Conservation (phyloP, 306 rosid genomes). For the Abrus pulchellus region DNA sequence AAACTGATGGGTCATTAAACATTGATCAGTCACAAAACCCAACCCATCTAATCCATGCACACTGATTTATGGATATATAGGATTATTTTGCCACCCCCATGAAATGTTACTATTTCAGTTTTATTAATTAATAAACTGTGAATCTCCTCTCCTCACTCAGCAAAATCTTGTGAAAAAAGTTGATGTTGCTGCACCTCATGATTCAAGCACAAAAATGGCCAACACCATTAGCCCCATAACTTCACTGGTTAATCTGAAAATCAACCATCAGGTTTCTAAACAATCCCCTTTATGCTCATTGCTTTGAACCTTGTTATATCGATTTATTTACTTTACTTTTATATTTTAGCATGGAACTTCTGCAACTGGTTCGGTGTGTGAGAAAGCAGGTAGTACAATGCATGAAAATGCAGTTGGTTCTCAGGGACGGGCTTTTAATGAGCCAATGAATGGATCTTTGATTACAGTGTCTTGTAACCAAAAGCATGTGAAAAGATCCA, state of each 20-base stretch:
- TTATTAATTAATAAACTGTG: constrained; percentile 38
- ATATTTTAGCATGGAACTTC: constrained; percentile 60
- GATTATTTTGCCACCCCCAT: background rate
- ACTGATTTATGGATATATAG: background rate
- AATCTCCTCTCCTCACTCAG: constrained; percentile 39
- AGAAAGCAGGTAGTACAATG: constrained; percentile 31
- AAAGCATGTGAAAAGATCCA: constrained; percentile 56
- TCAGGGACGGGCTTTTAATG: constrained; percentile 45
- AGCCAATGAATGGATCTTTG: constrained; percentile 45
- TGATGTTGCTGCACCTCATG: constrained; percentile 37
- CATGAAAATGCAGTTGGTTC: constrained; percentile 48
- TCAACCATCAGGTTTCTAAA: constrained; percentile 51
- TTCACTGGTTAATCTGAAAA: constrained; percentile 47
- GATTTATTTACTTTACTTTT: constrained; percentile 17
- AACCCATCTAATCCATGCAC: background rate
- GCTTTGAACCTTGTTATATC: constrained; percentile 13
- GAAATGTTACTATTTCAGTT: constrained; percentile 28
- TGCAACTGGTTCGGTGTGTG: constrained; percentile 42
- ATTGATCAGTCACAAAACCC: background rate
- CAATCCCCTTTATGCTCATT: background rate
- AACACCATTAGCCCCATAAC: constrained; percentile 37
- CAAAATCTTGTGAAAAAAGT: constrained; percentile 36
- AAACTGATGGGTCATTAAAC: background rate
- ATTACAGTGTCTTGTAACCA: constrained; percentile 44
- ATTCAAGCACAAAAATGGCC: constrained; percentile 34